Evolutionary conservation across 371 early-diverging fungal species (phyloP).

Genomic region (Mucor sp.): DNA sequence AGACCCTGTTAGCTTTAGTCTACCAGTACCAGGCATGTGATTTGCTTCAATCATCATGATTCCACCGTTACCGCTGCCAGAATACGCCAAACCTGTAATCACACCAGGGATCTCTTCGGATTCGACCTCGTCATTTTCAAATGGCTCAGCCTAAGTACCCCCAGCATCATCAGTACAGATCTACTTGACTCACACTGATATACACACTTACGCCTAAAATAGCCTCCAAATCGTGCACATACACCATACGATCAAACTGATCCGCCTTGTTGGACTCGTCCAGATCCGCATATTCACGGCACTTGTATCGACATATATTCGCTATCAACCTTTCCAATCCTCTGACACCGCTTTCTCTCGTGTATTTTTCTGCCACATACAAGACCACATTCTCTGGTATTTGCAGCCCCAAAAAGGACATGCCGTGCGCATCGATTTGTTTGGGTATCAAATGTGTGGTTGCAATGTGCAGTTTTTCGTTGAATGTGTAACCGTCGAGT

Average conservation of each 20-base stretch:
- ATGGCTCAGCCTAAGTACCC: slow-evolving; percentile 16
- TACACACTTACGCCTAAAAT: slow-evolving; percentile 44
- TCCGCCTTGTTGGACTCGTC: slow-evolving; percentile 26
- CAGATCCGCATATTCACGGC: slow-evolving; percentile 63
- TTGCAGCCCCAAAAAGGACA: slow-evolving; percentile 39
- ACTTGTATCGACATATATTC: slow-evolving; percentile 72
- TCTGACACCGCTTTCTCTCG: slow-evolving; percentile 87
- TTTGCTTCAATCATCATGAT: slow-evolving; percentile 81
- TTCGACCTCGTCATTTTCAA: slow-evolving; percentile 63
- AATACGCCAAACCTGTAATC: slow-evolving; percentile 84
- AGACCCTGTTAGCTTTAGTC: slow-evolving; percentile 74
- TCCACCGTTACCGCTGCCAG: slow-evolving; percentile 76
- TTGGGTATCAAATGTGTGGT: slow-evolving; percentile 63
- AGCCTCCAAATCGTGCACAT: slow-evolving; percentile 23
- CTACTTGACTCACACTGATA: not conserved
- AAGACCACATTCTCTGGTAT: slow-evolving; percentile 55
- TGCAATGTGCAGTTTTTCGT: slow-evolving; percentile 72
- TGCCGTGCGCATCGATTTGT: slow-evolving; percentile 73
- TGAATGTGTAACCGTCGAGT: slow-evolving; percentile 82
- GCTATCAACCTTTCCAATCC: slow-evolving; percentile 78
- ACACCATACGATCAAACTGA: slow-evolving; percentile 15
- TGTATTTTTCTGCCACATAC: slow-evolving; percentile 70
- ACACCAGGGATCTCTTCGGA: slow-evolving; percentile 72
- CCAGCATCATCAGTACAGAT: not conserved
- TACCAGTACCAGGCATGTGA: slow-evolving; percentile 75